Evolutionary conservation across 768 basidiomycete species (phyloP).

Genomic region (Bullera alba): DNA sequence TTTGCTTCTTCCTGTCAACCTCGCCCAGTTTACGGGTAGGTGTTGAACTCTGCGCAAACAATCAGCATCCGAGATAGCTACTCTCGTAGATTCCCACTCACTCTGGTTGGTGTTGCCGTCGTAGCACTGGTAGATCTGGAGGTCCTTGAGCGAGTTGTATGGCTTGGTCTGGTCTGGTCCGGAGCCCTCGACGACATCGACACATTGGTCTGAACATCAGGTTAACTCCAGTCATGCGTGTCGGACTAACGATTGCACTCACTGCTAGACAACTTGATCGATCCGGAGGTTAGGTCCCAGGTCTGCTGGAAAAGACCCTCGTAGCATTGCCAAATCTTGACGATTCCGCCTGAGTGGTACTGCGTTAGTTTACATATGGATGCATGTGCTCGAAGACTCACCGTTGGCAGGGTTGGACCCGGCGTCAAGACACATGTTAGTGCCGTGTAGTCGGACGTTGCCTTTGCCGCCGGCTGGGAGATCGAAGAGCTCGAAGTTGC

Average conservation of each 20-base stretch:
- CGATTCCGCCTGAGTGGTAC: too few relatives aligned
- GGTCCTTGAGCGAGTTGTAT: not conserved
- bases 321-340: conserved; percentile 15
- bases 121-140: not conserved
- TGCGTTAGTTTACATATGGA: too few relatives aligned
- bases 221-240: not conserved
- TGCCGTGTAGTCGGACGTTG: conserved; percentile 1
- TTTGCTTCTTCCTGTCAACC: too few relatives aligned
- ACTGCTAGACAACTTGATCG: not conserved
- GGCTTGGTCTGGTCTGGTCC: not conserved
- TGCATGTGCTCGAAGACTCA: too few relatives aligned
- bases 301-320: conserved; percentile 18
- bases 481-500: not conserved
- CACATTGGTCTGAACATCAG: conserved; percentile 2
- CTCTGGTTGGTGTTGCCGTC: not conserved
- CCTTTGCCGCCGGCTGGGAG: conserved; percentile 2
- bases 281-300: conserved; percentile 3
- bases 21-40: too few relatives aligned
- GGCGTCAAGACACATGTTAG: conserved; percentile 17
- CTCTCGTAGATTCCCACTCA: too few relatives aligned
- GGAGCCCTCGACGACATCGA: not conserved
- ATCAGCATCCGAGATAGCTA: too few relatives aligned
- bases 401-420: conserved; percentile 15
- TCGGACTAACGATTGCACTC: not conserved
- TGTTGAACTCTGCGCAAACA: too few relatives aligned